Base-by-base conservation (phyloP, 176 grass and related monocot genomes). In the Phoenix dactylifera region DNA sequence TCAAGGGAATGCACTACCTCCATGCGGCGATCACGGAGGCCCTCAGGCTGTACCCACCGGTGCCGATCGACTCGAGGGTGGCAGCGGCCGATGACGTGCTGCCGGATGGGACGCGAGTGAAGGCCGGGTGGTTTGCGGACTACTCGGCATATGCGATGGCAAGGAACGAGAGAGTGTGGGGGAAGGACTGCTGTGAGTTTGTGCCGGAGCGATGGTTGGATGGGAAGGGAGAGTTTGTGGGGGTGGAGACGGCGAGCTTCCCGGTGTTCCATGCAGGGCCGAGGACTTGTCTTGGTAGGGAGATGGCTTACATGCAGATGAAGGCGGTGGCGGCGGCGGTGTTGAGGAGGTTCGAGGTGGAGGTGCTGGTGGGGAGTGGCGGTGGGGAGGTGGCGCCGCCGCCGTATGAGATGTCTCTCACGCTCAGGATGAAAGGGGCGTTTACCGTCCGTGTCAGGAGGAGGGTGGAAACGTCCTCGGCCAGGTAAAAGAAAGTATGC, bases 261-360 rank as follows among this genome's bases (percentile, higher is more conserved):
- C 65, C 82, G 1, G 79, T 67, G 18, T 87, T 93, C 60, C 77
- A 84, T 50, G 72, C 67, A 0, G 89, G 84, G 1, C 84, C 89
- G 2, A 54, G 89, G 16, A 60, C 59, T 62, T 94, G 84, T 68
- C 62, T 85, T 18, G 84, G 89, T 3, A 87, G 64, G 71, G 89
- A 94, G 50, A 79, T 94, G 84, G 77, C 77, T 18, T 94, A 88
- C 58, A 62, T 85, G 50, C 84, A 94, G 72, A 88, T 88, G 89
- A 85, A 94, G 74, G 50, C 84, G 15, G 77, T 81, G 52, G 77
- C 24, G 7, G 76, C 76, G 14, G 65, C 68, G 22, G 72, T 92
- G 53, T 18, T 83, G 6, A 74, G 60, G 61, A 75, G 55, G 65
- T 92, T 81, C 20, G 2, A 2, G 2, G 62, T 92, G 16, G 83